Conservation (phyloP, 148 eudicot species). For the Rhododendron ovatum region DNA sequence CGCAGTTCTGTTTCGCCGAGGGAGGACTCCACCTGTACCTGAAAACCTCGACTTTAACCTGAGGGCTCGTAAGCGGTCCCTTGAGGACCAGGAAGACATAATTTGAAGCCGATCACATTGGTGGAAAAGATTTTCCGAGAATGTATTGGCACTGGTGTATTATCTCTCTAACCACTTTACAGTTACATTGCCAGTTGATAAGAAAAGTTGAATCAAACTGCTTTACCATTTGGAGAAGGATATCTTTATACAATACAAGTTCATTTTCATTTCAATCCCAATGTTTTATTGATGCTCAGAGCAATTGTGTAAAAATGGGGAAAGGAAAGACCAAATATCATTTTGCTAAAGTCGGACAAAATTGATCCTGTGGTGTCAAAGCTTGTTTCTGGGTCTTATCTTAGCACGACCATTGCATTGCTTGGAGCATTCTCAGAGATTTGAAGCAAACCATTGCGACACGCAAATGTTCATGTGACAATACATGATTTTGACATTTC, state of each 20-base stretch:
- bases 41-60: conserved; percentile 72
- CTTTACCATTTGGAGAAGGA: not conserved
- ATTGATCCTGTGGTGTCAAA: not conserved
- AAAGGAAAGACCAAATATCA: not conserved
- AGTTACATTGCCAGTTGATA: not conserved
- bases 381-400: not conserved
- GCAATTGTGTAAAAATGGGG: not conserved
- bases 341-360: not conserved
- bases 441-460: not conserved
- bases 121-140: not conserved
- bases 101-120: not conserved
- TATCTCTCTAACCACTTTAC: not conserved
- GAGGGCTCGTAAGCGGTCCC: conserved; percentile 80
- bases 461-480: not conserved
- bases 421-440: not conserved
- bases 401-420: not conserved
- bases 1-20: conserved; percentile 81
- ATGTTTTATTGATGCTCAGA: not conserved
- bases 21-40: conserved; percentile 46
- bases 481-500: not conserved
- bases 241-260: not conserved
- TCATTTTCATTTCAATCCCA: not conserved
- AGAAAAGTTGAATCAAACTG: not conserved
- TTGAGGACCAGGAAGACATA: conserved; percentile 64
- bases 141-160: not conserved